Percentiles rank a stretch among this genome's conserved stretches.
These are phyloP conservation scores for Speleostelium caveatum DNA, from an alignment of 78 protist genomes.

Conservation along the genomic window DNA sequence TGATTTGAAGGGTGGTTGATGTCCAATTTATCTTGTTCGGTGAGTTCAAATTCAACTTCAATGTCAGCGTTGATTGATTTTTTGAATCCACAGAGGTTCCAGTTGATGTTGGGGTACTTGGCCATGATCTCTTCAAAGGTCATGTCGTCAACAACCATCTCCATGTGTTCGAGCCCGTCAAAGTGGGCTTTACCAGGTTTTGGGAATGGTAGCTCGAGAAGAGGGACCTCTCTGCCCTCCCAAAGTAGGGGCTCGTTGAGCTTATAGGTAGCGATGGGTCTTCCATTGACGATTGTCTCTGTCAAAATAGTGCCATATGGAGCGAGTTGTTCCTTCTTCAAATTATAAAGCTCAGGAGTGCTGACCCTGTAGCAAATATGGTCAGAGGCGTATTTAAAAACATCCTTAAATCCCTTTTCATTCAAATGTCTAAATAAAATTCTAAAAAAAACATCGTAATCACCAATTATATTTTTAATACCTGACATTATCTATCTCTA, in stretches of 20 bases:
- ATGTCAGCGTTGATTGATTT: conserved; percentile 52
- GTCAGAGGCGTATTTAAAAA: conserved; percentile 6
- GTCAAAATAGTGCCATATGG: neutral
- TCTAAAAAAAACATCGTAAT: conserved; percentile 45
- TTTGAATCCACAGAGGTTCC: conserved; percentile 15
- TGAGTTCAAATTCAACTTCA: conserved; percentile 34
- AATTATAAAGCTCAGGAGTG: conserved; percentile 10
- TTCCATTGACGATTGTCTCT: conserved; percentile 49
- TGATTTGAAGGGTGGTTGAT: neutral
- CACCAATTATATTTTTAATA: conserved; percentile 47
- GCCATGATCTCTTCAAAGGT: neutral
- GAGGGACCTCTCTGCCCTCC: neutral
- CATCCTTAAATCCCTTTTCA: neutral
- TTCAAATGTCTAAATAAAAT: conserved; percentile 2
- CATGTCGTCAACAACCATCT: conserved; percentile 11
- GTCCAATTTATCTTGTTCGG: conserved; percentile 21
- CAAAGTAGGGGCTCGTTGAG: conserved; percentile 10
- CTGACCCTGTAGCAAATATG: conserved; percentile 67
- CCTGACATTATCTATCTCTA: neutral
- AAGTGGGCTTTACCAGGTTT: conserved; percentile 12
- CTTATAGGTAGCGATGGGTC: conserved; percentile 42
- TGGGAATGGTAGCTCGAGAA: conserved; percentile 57
- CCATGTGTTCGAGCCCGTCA: conserved; percentile 63
- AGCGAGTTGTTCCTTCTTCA: conserved; percentile 2
- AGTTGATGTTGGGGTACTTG: neutral